These are phyloP conservation scores for Coemansia sp. DNA, from an alignment of 192 early-diverging fungal species.

Conservation along the genomic window DNA sequence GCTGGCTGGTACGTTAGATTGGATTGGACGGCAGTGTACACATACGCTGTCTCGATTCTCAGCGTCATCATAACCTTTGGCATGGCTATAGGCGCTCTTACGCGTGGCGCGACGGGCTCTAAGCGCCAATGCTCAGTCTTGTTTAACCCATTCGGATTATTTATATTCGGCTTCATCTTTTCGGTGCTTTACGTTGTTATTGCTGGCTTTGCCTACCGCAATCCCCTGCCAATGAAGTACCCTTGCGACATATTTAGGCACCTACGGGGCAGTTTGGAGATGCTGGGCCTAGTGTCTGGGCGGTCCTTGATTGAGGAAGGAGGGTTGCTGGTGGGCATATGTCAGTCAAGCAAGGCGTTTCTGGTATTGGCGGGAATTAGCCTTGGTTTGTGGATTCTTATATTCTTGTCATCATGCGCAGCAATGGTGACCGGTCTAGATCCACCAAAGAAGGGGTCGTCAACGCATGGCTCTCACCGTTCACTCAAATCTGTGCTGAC, in stretches of 20 bases:
- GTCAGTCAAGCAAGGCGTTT: constrained; percentile 49
- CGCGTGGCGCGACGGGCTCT: constrained; percentile 11
- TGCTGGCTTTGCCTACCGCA: constrained; percentile 41
- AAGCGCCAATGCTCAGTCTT: constrained; percentile 12
- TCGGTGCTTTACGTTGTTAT: constrained; percentile 43
- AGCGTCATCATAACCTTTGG: constrained; percentile 26
- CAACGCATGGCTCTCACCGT: constrained; percentile 12
- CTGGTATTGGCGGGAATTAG: constrained; percentile 33
- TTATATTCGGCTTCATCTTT: constrained; percentile 29
- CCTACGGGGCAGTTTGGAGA: constrained; percentile 24
- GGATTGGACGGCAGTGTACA: constrained; percentile 44
- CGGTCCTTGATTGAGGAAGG: constrained; percentile 42
- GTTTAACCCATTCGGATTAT: constrained; percentile 29
- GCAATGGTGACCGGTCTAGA: constrained; percentile 28
- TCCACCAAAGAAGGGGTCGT: constrained; percentile 9
- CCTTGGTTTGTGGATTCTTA: constrained; percentile 38
- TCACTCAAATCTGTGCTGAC: constrained; percentile 4
- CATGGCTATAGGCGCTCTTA: constrained; percentile 28
- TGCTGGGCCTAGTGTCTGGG: constrained; percentile 31
- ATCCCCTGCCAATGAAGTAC: constrained; percentile 43
- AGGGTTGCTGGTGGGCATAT: constrained; percentile 39
- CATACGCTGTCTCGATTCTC: constrained; percentile 32
- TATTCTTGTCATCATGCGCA: constrained; percentile 27
- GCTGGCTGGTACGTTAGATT: constrained; percentile 41
- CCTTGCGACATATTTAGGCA: constrained; percentile 44